Evolutionary conservation across 1,284 basidiomycete species (phyloP), one percentile per base, ranked within the genome.

Genomic region (Tilletia setariae): DNA sequence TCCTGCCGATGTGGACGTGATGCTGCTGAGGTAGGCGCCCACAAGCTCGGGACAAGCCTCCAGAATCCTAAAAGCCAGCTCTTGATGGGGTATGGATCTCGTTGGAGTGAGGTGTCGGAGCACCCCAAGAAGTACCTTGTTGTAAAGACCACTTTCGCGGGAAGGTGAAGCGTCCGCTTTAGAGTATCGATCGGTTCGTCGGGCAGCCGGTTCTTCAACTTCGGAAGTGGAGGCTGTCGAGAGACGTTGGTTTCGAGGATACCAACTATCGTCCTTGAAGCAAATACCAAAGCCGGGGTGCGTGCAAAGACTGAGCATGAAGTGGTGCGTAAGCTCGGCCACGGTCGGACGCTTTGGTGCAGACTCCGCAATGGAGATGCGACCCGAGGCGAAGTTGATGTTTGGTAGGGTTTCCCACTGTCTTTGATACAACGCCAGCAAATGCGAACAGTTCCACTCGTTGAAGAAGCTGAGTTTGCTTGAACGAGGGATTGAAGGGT

Each of bases 211-310:
- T 21, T 53, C 51, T 25, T 56, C 51, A 9, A 13, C 28, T 7
- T 61, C 56, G 28, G 13, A 25, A 13, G 28, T 30, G 1, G 35
- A 30, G 7, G 56, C 56, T 13, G 35, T 6, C 21, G 21, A 9
- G 40, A n/a, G 32, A 19, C 25, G 40, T 7, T 44, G 63, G 19
- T 32, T 23, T 9, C 91, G 88, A 1, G 89, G 89, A 78, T 96
- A 97, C 94, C 94, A 97, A 0, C 93, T 94, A 16, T 88, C 86
- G 79, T 95, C 93, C 62, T 86, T 87, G 83, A 95, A 97, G 80
- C 93, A 96, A 25, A 97, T 86, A 0, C 94, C 94, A 21, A 86
- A 85, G 0, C 92, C 92, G 0, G 91, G 91, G 30, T 88, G 88
- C 0, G 91, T 90, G 75, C 90, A 92, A n/a, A 93, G 88, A 9